Conservation (phyloP, 2,329 filamentous ascomycete species). For the Aspergillus aculeatus region DNA sequence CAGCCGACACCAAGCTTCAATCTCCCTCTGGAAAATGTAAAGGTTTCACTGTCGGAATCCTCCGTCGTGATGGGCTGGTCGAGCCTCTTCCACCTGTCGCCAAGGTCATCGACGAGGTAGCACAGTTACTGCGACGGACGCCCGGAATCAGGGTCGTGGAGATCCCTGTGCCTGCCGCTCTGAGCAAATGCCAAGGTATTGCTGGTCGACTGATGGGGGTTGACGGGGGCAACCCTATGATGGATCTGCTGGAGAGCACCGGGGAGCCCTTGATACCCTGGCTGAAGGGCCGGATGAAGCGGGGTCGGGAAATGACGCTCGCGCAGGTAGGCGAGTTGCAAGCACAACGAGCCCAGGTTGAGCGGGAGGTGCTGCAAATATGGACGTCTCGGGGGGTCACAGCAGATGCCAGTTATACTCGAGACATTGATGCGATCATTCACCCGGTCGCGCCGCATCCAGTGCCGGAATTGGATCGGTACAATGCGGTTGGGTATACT, state of each 20-base stretch:
- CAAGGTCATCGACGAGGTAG: constrained; percentile 42
- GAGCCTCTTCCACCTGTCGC: constrained; percentile 41
- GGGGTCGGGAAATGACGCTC: constrained; percentile 49
- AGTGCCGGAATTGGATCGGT: constrained; percentile 60
- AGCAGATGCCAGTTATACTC: not conserved
- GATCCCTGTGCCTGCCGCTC: constrained; percentile 52
- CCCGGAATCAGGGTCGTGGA: constrained; percentile 58
- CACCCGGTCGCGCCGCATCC: constrained; percentile 65
- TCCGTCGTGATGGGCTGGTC: constrained; percentile 42
- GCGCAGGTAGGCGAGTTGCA: constrained; percentile 54
- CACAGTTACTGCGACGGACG: constrained; percentile 30
- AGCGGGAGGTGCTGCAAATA: constrained; percentile 57
- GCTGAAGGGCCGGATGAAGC: constrained; percentile 53
- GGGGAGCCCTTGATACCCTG: constrained; percentile 60
- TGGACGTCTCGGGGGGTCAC: constrained; percentile 46
- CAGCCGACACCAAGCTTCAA: constrained; percentile 9
- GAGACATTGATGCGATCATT: constrained; percentile 60
- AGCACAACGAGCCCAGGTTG: constrained; percentile 51
- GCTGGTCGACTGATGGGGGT: constrained; percentile 59
- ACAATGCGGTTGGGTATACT: constrained; percentile 63
- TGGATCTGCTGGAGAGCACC: constrained; percentile 56
- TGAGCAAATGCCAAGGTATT: constrained; percentile 57
- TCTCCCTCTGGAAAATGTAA: constrained; percentile 21
- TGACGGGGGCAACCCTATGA: constrained; percentile 57
- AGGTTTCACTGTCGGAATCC: constrained; percentile 43